Evolutionary conservation across 2,329 filamentous ascomycete genomes (phyloP).

Genomic region (Fulvia fulva): DNA sequence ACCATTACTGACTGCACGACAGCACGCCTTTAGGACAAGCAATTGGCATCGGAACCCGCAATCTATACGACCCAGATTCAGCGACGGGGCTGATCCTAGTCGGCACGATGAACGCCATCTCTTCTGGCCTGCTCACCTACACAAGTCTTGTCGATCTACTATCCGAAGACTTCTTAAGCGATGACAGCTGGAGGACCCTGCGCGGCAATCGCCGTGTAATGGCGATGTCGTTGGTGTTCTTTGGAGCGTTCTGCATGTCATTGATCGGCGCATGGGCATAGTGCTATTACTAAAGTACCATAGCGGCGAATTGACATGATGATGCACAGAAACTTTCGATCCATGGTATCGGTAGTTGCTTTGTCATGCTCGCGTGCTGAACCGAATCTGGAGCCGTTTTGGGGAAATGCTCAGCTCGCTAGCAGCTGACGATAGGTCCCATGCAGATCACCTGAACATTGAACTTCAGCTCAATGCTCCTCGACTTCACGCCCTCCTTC

Average conservation of each 20-base stretch:
- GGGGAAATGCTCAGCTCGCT: not conserved
- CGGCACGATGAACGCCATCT: slow-evolving; percentile 46
- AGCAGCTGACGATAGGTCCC: not conserved
- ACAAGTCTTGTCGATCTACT: slow-evolving; percentile 45
- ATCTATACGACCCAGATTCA: slow-evolving; percentile 42
- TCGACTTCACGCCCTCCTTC: not conserved
- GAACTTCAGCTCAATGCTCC: not conserved
- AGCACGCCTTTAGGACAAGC: slow-evolving; percentile 43
- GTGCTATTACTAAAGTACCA: not conserved
- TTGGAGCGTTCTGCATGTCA: slow-evolving; percentile 58
- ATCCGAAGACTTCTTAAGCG: slow-evolving; percentile 52
- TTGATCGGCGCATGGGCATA: slow-evolving; percentile 61
- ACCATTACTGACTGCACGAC: not conserved
- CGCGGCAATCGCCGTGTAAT: slow-evolving; percentile 54
- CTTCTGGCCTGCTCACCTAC: slow-evolving; percentile 43
- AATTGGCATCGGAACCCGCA: slow-evolving; percentile 41
- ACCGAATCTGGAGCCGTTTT: not conserved
- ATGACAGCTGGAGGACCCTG: slow-evolving; percentile 57
- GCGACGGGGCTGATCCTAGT: slow-evolving; percentile 42
- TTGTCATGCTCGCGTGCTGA: not conserved
- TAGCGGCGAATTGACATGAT: not conserved
- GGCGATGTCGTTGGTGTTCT: slow-evolving; percentile 56
- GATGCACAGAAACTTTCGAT: not conserved
- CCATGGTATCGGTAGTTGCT: not conserved
- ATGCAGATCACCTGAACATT: not conserved